Evolutionary conservation across 2,329 filamentous ascomycete species (phyloP), one percentile per base, ranked within the genome.

Genomic region (Botryotinia calthae): DNA sequence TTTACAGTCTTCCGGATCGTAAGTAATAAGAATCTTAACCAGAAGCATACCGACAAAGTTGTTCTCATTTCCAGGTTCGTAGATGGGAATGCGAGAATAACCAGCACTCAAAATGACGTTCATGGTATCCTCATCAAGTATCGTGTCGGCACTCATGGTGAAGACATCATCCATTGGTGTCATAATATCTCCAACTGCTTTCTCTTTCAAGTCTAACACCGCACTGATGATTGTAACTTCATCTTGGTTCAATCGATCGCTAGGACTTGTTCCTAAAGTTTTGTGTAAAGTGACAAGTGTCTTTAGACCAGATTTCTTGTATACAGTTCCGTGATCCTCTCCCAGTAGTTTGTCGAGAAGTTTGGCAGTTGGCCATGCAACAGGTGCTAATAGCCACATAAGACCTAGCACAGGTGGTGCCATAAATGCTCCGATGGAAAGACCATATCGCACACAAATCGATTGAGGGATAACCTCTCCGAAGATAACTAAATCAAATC

Each of bases 191-290:
- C 93, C 94, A 10, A 99, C 95, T 0, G 95, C 87, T 84, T 99
- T 99, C 77, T 96, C 95, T 84, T 98, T 99, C 76, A 99, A 86
- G 81, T 99, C 96, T 73, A 99, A 85, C 22, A 98, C 96, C 54
- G 96, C 95, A 77, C 93, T 97, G 82, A 99, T 99, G 81, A 99
- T 99, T 74, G 96, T 98, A 76, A 99, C 96, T 82, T 99, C 96
- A 80, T 99, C 96, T 77, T 97, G 92, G 82, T 98, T 98, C 71
- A 99, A 85, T 73, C 96, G 91, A 80, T 99, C 94, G 56, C 88
- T 88, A 18, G 92, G 92, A 44, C 92, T 91, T 63, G 93, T 90
- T 42, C 96, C 96, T 20, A 98, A 85, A 2, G 93, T 97, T 82
- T 97, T 94, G 84, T 99, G 96, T 25, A 99, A 86, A 0, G 94